Conservation (phyloP, 768 basidiomycete genomes). For the Amanita pallidorosea region DNA sequence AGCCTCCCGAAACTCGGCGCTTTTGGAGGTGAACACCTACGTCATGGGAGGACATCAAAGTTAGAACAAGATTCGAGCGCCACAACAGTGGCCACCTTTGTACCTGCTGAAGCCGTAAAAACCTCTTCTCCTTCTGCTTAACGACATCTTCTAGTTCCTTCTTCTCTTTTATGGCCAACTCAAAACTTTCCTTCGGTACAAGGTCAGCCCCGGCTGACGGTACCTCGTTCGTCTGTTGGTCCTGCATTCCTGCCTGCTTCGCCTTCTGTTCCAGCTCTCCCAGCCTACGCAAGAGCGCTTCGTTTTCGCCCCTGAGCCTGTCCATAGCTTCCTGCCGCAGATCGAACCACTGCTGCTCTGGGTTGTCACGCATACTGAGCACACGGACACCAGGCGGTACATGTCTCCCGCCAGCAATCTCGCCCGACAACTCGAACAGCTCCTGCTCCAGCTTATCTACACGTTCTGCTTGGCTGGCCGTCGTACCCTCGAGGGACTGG, state of each 20-base stretch:
- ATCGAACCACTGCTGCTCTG: constrained; percentile 75
- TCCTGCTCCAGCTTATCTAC: constrained; percentile 70
- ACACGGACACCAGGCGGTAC: constrained; percentile 64
- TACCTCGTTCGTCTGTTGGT: constrained; percentile 10
- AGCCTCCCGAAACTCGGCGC: constrained; percentile 84
- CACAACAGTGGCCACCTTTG: constrained; percentile 7
- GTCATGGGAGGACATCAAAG: constrained; percentile 1
- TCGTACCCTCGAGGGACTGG: constrained; percentile 10
- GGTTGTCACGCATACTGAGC: constrained; percentile 65
- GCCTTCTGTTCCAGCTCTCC: constrained; percentile 44
- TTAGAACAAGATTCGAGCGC: not conserved
- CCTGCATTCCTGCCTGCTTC: constrained; percentile 3
- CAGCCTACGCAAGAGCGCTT: constrained; percentile 61
- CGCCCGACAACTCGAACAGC: constrained; percentile 67
- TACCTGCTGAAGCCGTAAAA: constrained; percentile 74
- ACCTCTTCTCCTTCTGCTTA: constrained; percentile 72
- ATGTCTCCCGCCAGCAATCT: constrained; percentile 67
- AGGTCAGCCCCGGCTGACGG: constrained; percentile 15
- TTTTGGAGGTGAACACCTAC: constrained; percentile 77
- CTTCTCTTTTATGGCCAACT: constrained; percentile 60
- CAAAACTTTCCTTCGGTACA: constrained; percentile 76
- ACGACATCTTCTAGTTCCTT: constrained; percentile 51
- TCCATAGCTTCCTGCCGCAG: constrained; percentile 68
- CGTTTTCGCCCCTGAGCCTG: constrained; percentile 72
- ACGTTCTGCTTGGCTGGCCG: constrained; percentile 27